phyloP scores from a whole-genome alignment of 352 stramenopile genomes.

The Blastocystis sp. region DNA sequence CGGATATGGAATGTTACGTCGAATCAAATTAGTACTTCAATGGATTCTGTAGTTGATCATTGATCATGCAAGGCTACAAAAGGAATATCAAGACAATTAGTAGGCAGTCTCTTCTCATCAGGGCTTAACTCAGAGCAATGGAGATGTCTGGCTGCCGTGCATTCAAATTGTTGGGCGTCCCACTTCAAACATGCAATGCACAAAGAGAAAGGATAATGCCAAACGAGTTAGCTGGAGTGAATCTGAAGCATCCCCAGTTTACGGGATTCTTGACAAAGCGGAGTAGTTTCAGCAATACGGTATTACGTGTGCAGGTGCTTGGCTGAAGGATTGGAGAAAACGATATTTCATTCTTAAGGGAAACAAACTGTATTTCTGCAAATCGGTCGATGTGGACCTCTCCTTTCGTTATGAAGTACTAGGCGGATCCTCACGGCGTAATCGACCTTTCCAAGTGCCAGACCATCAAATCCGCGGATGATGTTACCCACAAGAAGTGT shows the following conservation, averaged over 20 bases:
- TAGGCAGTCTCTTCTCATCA: no score
- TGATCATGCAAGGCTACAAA: no score
- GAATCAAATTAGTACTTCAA: no score
- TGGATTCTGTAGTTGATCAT: no score
- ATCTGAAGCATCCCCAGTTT: constrained; percentile 82
- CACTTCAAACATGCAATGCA: no score
- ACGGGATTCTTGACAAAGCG: constrained; percentile 84
- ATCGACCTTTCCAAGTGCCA: constrained; percentile 85
- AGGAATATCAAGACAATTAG: no score
- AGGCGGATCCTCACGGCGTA: constrained; percentile 78
- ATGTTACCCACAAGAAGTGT: constrained; percentile 84
- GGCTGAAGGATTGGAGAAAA: constrained; percentile 85
- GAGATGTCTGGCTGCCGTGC: no score
- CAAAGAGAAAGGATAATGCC: neutral
- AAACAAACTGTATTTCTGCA: constrained; percentile 85
- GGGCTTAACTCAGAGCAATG: no score
- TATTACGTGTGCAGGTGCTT: constrained; percentile 70
- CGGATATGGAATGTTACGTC: no score
- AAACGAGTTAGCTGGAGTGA: constrained; percentile 66
- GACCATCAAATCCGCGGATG: constrained; percentile 84
- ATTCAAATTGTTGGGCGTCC: no score
- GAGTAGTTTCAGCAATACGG: constrained; percentile 74
- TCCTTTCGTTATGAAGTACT: neutral
- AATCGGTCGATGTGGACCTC: constrained; percentile 73
- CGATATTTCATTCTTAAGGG: constrained; percentile 86